Conservation (phyloP, 164 flowering plant species). For the Cinnamomum chago region DNA sequence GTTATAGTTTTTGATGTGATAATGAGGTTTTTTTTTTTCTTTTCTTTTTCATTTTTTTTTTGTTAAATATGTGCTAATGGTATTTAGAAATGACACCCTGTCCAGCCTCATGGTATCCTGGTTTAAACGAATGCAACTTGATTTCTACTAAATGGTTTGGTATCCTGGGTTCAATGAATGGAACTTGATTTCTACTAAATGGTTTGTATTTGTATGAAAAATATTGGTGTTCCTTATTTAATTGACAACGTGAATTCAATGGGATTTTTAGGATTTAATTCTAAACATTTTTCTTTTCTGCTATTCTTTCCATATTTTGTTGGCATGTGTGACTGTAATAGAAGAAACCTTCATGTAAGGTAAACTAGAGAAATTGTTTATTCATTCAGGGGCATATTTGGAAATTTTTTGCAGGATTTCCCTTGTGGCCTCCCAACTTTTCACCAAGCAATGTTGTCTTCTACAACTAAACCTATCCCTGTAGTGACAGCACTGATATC, state of each 20-base stretch:
- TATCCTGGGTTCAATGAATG: not conserved
- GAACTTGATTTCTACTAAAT: not conserved
- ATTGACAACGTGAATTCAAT: no score
- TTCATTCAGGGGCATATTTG: not conserved
- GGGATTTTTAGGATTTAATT: no score
- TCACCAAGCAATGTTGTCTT: conserved; percentile 69
- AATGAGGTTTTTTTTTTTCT: not conserved
- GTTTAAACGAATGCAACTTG: not conserved
- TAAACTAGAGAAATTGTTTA: not conserved
- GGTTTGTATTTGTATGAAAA: not conserved
- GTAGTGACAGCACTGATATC: conserved; percentile 63
- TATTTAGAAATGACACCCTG: not conserved
- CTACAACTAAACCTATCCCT: conserved; percentile 66
- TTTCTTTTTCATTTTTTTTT: no score
- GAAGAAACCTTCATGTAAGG: not conserved
- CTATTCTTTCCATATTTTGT: not conserved
- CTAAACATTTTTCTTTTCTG: not conserved
- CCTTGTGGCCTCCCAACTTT: conserved; percentile 43
- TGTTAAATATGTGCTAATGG: not conserved
- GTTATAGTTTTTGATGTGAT: not conserved
- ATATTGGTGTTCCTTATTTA: no score
- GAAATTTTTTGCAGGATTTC: conserved; percentile 44
- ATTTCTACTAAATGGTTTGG: not conserved
- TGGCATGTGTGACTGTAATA: not conserved
- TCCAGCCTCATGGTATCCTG: not conserved